A percentile compares a stretch with the other conserved stretches of the same genome.
These are phyloP conservation scores for Cryptococcus sp. DNA, from an alignment of 1,284 basidiomycete species.

Conservation along the genomic window DNA sequence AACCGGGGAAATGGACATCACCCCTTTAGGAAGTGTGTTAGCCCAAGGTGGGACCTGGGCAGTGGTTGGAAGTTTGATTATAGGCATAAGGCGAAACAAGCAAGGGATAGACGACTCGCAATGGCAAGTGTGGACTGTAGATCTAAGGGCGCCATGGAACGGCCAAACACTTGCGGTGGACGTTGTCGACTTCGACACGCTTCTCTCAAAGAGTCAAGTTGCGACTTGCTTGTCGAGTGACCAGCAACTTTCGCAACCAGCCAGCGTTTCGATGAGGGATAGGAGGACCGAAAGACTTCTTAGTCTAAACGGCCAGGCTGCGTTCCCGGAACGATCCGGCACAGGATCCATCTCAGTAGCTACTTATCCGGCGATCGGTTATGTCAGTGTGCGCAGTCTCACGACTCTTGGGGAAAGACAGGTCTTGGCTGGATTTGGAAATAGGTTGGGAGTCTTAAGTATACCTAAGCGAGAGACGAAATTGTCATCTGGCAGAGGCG, in stretches of 20 bases:
- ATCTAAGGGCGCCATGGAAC: constrained; percentile 39
- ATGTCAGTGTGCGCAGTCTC: constrained; percentile 30
- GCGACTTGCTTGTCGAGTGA: neutral
- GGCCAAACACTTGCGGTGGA: constrained; percentile 34
- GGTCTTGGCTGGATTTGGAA: constrained; percentile 41
- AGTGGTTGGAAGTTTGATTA: constrained; percentile 20
- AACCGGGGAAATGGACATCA: constrained; percentile 30
- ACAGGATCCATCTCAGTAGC: constrained; percentile 29
- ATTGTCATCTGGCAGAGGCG: neutral
- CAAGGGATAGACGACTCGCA: constrained; percentile 42
- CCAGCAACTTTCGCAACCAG: no score
- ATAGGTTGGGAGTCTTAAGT: constrained; percentile 35
- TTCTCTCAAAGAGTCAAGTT: constrained; percentile 1
- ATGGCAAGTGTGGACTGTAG: constrained; percentile 42
- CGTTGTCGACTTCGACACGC: constrained; percentile 1
- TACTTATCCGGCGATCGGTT: constrained; percentile 35
- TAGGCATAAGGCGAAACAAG: constrained; percentile 31
- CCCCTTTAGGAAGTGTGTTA: constrained; percentile 34
- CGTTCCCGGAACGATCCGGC: constrained; percentile 29
- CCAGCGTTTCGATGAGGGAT: constrained; percentile 23
- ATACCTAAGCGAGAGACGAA: neutral
- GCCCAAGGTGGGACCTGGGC: constrained; percentile 24
- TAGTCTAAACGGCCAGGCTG: constrained; percentile 38
- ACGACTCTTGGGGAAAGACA: constrained; percentile 12
- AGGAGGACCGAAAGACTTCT: constrained; percentile 41